Conservation (phyloP, 2,329 filamentous ascomycete genomes). For the Mariannaea sp. region DNA sequence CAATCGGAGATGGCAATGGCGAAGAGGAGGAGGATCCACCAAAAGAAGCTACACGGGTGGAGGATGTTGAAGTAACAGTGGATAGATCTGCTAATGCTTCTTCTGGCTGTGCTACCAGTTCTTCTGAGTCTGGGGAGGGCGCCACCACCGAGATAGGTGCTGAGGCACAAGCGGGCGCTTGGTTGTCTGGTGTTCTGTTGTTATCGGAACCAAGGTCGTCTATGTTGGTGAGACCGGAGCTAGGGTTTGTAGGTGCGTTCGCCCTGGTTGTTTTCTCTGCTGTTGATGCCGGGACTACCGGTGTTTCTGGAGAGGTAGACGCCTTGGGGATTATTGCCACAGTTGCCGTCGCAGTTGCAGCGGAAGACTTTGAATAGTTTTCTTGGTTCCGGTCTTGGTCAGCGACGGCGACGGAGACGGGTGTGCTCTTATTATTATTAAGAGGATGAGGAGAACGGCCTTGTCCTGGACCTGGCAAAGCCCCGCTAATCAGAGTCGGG, state of each 20-base stretch:
- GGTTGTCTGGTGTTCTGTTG: neutral
- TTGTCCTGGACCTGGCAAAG: conserved; percentile 28
- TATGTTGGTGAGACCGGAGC: neutral
- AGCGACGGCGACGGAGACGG: conserved; percentile 22
- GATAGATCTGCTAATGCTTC: conserved; percentile 14
- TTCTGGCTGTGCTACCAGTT: conserved; percentile 7
- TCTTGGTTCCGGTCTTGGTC: conserved; percentile 8
- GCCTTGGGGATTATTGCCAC: neutral
- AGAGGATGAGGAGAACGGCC: conserved; percentile 24
- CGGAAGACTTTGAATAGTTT: neutral
- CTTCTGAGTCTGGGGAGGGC: neutral
- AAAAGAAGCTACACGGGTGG: conserved; percentile 19
- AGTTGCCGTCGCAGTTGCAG: neutral
- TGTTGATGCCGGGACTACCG: neutral
- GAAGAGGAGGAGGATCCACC: conserved; percentile 32
- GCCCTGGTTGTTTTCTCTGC: neutral
- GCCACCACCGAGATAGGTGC: conserved; percentile 17
- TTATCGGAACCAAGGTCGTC: neutral
- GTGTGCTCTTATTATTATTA: conserved; percentile 32
- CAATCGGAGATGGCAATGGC: conserved; percentile 21
- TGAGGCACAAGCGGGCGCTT: neutral
- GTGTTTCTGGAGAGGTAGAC: neutral
- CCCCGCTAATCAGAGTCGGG: conserved; percentile 53
- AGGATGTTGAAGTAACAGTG: conserved; percentile 16
- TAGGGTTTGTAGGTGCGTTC: neutral